Conservation (phyloP, 345 rosid genomes). For the Linum lewisii region DNA sequence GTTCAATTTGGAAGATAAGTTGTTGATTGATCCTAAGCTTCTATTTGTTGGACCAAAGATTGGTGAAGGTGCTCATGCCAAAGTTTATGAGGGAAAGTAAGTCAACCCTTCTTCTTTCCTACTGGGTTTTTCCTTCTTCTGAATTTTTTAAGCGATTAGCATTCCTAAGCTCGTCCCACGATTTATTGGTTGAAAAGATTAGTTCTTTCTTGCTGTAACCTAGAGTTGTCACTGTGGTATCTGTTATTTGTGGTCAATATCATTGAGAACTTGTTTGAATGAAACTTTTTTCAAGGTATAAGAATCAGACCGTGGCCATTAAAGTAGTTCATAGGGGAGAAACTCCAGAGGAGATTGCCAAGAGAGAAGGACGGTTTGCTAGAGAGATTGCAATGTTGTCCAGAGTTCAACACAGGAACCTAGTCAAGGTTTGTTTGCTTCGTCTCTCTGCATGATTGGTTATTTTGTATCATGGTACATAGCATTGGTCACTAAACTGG, state of each 20-base stretch:
- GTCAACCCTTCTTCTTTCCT: constrained; percentile 22
- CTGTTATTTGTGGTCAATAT: not conserved
- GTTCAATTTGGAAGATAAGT: constrained; percentile 65
- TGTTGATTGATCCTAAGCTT: constrained; percentile 85
- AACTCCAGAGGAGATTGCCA: constrained; percentile 72
- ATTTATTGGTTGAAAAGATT: not conserved
- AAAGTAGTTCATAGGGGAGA: constrained; percentile 75
- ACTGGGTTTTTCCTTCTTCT: not conserved
- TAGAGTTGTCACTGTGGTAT: not conserved
- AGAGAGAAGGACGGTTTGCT: constrained; percentile 61
- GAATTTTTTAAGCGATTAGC: not conserved
- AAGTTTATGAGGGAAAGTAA: constrained; percentile 97
- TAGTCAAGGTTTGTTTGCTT: constrained; percentile 61
- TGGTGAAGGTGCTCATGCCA: constrained; percentile 99
- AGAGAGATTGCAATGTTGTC: constrained; percentile 91
- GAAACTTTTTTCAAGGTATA: constrained; percentile 38
- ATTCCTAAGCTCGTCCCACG: not conserved
- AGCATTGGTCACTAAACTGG: not conserved
- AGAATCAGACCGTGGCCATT: constrained; percentile 75
- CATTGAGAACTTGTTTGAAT: constrained; percentile 8
- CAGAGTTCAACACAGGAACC: constrained; percentile 81
- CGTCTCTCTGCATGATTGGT: not conserved
- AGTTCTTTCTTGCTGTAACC: not conserved
- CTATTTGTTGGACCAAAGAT: constrained; percentile 95
- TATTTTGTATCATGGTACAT: not conserved